Evolutionary conservation across 345 rosid species (phyloP).

Genomic region (Eucalyptus caleyi): DNA sequence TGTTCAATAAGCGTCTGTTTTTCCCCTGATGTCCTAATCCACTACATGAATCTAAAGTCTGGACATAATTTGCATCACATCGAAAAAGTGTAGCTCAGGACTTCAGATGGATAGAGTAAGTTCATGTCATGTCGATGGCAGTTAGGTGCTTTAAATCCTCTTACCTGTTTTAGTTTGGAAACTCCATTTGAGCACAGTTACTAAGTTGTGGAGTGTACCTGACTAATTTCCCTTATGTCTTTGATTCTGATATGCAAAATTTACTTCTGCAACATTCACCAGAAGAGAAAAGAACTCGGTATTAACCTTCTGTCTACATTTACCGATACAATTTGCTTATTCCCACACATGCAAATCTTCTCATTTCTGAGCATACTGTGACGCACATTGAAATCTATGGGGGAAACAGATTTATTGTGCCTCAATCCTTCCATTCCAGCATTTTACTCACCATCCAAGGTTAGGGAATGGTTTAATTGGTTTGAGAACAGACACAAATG

Average conservation of each 20-base stretch:
- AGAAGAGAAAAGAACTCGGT: neutral
- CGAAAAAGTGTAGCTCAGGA: too few relatives aligned
- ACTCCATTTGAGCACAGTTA: neutral
- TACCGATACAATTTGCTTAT: neutral
- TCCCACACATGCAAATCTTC: too few relatives aligned
- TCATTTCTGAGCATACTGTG: too few relatives aligned
- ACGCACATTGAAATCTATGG: neutral
- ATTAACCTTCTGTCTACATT: too few relatives aligned
- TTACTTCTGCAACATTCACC: neutral
- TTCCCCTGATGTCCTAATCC: accelerated
- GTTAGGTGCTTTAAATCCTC: too few relatives aligned
- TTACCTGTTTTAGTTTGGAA: neutral
- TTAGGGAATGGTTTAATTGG: neutral
- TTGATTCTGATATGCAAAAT: neutral
- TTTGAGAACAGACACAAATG: too few relatives aligned
- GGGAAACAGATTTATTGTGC: neutral
- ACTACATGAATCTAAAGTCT: too few relatives aligned
- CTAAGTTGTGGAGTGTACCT: neutral
- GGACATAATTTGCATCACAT: too few relatives aligned
- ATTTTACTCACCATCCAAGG: neutral
- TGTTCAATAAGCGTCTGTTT: too few relatives aligned
- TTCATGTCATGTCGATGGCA: too few relatives aligned
- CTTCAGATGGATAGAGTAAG: too few relatives aligned
- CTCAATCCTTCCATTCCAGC: neutral
- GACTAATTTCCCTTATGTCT: neutral